Base-by-base conservation (phyloP, 495 filamentous ascomycete species). In the Penicillium alfredii region DNA sequence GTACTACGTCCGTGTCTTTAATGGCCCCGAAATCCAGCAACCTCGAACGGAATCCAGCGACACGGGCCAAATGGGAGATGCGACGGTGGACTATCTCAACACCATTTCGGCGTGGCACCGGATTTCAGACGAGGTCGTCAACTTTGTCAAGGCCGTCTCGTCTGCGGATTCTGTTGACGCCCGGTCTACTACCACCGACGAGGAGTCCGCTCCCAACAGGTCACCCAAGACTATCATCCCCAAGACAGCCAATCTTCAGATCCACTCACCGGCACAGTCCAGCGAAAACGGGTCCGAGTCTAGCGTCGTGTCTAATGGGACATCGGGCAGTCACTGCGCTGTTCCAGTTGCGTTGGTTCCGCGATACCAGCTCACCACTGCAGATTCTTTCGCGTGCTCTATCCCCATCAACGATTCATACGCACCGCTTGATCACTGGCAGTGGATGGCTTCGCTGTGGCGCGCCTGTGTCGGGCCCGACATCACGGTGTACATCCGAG, bases 371-470 rank as follows among this genome's bases (percentile, higher is more conserved):
- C 76, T 97, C 9, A 84, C 80, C 1, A 76, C 77, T 1, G 81
- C 82, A 4, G 85, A 96, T 51, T 60, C 69, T 20, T 90, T 82
- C 47, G 81, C 88, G 0, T 74, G 71, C 33, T 63, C 69, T 10
- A 76, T 89, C 8, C 82, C 82, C 6, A 84, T 94, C 31, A 62
- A 68, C 8, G 89, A 95, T 46, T 68, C 76, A 2, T 94, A 94
- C 55, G 74, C 75, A 1, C 80, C 86, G 0, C 67, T 86, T 18
- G 88, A 98, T 51, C 92, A 98, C 56, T 98, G 92, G 92, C 88
- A 95, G 61, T 96, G 92, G 92, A 86, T 90, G 69, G 92, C 90
- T 17, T 92, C 85, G 33, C 72, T 95, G 3, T 98, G 90, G 90
- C 81, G 89, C 1, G 84, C 85, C 1, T 84, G 86, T 34, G 74